phyloP scores from a whole-genome alignment of 23 red algal genomes.

The Cyanidium caldarium region DNA sequence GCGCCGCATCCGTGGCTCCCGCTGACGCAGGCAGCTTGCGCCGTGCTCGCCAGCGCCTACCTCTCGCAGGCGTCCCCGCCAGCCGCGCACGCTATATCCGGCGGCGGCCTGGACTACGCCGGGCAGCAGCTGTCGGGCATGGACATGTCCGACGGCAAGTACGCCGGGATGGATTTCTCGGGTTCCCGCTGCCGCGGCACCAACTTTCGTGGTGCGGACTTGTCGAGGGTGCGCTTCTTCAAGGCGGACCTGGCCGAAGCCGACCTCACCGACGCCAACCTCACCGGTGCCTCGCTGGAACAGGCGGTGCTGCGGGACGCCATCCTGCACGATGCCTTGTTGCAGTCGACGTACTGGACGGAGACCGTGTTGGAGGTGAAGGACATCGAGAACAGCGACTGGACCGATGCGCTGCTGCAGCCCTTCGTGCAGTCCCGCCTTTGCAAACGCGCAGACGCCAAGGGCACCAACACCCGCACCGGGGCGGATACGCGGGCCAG shows the following conservation, averaged over 20 bases:
- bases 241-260: slow-evolving; percentile 60
- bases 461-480: slow-evolving; percentile 41
- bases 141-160: slow-evolving; percentile 52
- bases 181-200: slow-evolving; percentile 10
- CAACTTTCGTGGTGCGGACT: slow-evolving; percentile 7
- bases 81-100: slow-evolving; percentile 34
- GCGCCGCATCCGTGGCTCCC: too few species aligned
- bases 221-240: slow-evolving; percentile 54
- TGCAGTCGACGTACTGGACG: slow-evolving; percentile 44
- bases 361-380: slow-evolving; percentile 44
- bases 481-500: slow-evolving; percentile 54
- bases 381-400: slow-evolving; percentile 32
- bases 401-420: slow-evolving; percentile 57
- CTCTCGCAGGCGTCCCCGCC: neutral
- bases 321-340: slow-evolving; percentile 22
- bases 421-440: slow-evolving; percentile 21
- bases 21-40: too few species aligned
- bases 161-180: slow-evolving; percentile 29
- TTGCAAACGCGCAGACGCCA: slow-evolving; percentile 40
- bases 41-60: too few species aligned
- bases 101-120: slow-evolving; percentile 68
- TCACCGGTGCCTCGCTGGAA: slow-evolving; percentile 43
- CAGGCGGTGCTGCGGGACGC: slow-evolving; percentile 40
- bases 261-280: slow-evolving; percentile 34
- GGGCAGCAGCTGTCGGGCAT: slow-evolving; percentile 24